Evolutionary conservation across 805 yeast genomes (phyloP).

Genomic region (Metschnikowia shivogae): DNA sequence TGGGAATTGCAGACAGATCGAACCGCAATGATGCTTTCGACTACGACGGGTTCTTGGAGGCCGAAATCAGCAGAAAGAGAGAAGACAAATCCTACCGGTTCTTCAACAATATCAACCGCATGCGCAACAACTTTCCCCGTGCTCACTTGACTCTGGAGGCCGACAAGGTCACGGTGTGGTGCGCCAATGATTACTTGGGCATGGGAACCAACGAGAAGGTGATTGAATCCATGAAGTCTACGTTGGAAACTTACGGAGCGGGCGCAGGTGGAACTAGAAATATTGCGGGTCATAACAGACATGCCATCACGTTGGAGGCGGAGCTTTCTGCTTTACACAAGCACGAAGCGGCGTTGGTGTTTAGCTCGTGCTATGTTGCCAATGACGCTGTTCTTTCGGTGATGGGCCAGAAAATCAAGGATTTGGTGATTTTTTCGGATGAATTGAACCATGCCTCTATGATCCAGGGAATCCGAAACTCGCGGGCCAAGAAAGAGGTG

Average conservation of each 20-base stretch:
- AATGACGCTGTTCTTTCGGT: constrained; percentile 92
- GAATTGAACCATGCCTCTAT: constrained; percentile 95
- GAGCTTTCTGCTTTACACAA: constrained; percentile 88
- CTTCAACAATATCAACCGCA: constrained; percentile 94
- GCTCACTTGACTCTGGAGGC: constrained; percentile 77
- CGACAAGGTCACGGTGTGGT: constrained; percentile 97
- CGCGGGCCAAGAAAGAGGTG: constrained; percentile 81
- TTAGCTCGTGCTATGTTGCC: constrained; percentile 93
- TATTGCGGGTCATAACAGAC: constrained; percentile 94
- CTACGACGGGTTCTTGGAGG: constrained; percentile 63
- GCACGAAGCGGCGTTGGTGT: constrained; percentile 92
- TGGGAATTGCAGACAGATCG: constrained; percentile 24
- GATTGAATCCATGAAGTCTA: constrained; percentile 67
- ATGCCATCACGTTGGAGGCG: constrained; percentile 82
- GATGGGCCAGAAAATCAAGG: constrained; percentile 85
- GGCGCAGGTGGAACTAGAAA: constrained; percentile 99
- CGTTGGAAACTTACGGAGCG: constrained; percentile 87
- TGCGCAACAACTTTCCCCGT: constrained; percentile 88
- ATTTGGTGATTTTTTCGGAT: constrained; percentile 88
- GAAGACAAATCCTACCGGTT: constrained; percentile 89
- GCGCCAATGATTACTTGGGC: constrained; percentile 95
- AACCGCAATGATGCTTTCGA: constrained; percentile 59
- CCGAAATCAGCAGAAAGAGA: constrained; percentile 70
- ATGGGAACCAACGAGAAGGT: constrained; percentile 83
- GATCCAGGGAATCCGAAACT: constrained; percentile 93